Conservation (phyloP, 1,284 basidiomycete genomes). For the Inonotus obliquus region DNA sequence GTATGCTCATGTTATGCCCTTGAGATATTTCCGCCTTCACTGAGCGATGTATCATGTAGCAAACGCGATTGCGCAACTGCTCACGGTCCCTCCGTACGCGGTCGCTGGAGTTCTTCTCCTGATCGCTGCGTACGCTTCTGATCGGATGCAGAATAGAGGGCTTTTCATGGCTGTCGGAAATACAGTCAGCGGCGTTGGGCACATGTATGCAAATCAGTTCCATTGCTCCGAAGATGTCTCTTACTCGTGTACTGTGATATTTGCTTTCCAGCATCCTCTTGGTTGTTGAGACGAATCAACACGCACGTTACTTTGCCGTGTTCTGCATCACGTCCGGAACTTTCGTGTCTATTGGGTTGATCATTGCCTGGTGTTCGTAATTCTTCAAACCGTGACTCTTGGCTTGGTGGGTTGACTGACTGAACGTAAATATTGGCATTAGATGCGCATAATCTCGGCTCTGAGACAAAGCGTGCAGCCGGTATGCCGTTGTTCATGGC, state of each 20-base stretch:
- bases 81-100: conserved; percentile 82
- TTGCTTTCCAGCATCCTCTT: conserved; percentile 37
- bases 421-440: background rate
- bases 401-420: background rate
- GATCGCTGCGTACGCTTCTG: conserved; percentile 60
- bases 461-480: conserved; percentile 71
- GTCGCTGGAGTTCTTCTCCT: conserved; percentile 65
- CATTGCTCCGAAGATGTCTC: background rate
- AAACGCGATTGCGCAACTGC: conserved; percentile 54
- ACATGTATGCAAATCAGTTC: conserved; percentile 42
- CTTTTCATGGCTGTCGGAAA: conserved; percentile 49
- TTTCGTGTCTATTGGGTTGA: conserved; percentile 63
- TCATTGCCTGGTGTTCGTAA: conserved; percentile 68
- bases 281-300: conserved; percentile 38
- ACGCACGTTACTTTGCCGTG: conserved; percentile 60
- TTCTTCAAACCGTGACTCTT: background rate
- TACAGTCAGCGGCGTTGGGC: conserved; percentile 56
- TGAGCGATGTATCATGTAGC: conserved; percentile 28
- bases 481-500: conserved; percentile 73
- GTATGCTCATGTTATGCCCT: conserved; percentile 27
- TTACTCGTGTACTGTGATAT: background rate
- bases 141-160: conserved; percentile 70
- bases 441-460: conserved; percentile 73
- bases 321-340: conserved; percentile 69
- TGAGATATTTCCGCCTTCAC: background rate